Evolutionary conservation across 2,329 filamentous ascomycete species (phyloP), one percentile per base, ranked within the genome.

Genomic region (Lachnellula willkommii): DNA sequence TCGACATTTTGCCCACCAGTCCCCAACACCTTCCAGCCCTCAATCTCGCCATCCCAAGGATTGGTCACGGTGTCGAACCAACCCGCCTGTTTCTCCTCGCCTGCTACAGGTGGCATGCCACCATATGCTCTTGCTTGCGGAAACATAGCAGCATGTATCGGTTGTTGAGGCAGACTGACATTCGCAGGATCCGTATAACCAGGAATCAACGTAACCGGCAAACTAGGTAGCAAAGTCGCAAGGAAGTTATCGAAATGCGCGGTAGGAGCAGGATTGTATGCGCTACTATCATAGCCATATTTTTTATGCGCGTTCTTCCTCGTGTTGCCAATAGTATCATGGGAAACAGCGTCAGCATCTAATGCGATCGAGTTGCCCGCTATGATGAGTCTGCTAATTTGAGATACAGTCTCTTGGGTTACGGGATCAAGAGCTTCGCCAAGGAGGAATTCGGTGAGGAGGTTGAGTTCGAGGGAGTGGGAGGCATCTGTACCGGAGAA

Each of bases 31-130:
- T 90, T 82, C 87, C 90, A 95, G 1, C 94, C 95, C 54, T 95
- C 91, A 0, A 99, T 73, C 69, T 96, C 90, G 22, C 85, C 90
- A 65, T 95, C 88, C 85, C 89, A 95, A 0, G 94, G 94, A 67
- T 99, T 99, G 4, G 94, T 97, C 47, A 92, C 89, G 5, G 82
- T 80, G 70, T 97, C 90, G 52, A 99, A 84, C 87, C 91, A 96
- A 20, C 87, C 84, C 0, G 81, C 74, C 49, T 82, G 76, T 12
- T 67, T 68, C 2, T 69, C 69, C 66, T 71, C 69, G 5, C 71
- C 69, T 22, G 54, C 59, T 39, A 47, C 59, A 28, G 69, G 66
- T 58, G 70, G 64, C 4, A 71, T 68, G 11, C 78, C 73, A 36
- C 79, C 80, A 68, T 90, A 99, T 7, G 81, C 75, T 60, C 91